Percentiles rank a stretch among this genome's conserved stretches.
phyloP scores from a whole-genome alignment of 2,329 filamentous ascomycete genomes.

The Ramichloridium luteum region DNA sequence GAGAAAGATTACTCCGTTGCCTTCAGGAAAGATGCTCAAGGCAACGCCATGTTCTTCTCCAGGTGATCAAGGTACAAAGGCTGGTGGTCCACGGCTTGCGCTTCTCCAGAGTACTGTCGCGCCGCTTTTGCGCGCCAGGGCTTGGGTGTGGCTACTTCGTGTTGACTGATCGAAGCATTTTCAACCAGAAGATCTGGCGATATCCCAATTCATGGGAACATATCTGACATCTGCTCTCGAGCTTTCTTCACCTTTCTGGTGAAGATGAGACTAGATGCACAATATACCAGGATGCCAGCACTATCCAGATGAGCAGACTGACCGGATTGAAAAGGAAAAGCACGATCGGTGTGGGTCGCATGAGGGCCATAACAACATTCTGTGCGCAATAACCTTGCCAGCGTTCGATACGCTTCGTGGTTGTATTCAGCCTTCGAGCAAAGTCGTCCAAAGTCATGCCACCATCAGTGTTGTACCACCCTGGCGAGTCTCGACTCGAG shows the following conservation, averaged over 20 bases:
- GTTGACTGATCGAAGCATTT: too few species aligned
- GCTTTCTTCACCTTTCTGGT: constrained; percentile 2
- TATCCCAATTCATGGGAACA: background rate
- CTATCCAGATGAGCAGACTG: constrained; percentile 15
- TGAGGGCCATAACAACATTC: constrained; percentile 22
- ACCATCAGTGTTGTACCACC: constrained; percentile 20
- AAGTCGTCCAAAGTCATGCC: constrained; percentile 21
- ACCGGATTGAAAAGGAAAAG: constrained; percentile 23
- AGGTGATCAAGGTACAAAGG: too few species aligned
- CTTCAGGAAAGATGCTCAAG: constrained; percentile 69
- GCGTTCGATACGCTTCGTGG: constrained; percentile 16
- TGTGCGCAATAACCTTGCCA: constrained; percentile 18
- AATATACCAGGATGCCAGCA: constrained; percentile 11
- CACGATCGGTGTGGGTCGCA: constrained; percentile 20
- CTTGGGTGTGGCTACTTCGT: too few species aligned
- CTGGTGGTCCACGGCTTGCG: too few species aligned
- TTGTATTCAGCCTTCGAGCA: constrained; percentile 15
- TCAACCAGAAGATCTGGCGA: too few species aligned
- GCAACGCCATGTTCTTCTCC: constrained; percentile 72
- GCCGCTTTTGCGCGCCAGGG: too few species aligned
- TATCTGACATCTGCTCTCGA: background rate
- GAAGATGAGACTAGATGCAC: background rate
- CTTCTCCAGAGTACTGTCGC: too few species aligned
- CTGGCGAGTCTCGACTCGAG: constrained; percentile 10
- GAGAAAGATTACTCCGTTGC: constrained; percentile 71